A percentile compares a stretch with the other conserved stretches of the same genome.
phyloP scores from a whole-genome alignment of 2,329 filamentous ascomycete genomes.

The Paramyrothecium sp. region DNA sequence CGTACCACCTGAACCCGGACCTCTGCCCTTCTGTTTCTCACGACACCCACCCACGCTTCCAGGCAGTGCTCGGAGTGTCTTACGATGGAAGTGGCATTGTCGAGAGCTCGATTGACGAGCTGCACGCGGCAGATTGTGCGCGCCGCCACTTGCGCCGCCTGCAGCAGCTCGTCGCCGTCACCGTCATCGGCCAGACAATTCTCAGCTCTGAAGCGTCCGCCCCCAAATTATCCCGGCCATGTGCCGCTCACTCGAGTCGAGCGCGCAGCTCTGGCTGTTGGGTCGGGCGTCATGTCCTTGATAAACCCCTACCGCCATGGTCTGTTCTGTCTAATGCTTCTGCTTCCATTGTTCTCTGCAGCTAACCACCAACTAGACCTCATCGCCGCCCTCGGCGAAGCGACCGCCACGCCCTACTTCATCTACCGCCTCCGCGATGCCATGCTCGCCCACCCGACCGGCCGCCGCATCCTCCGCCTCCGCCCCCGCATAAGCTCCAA shows the following conservation, averaged over 20 bases:
- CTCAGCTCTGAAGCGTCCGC: constrained; percentile 81
- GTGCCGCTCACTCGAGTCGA: constrained; percentile 81
- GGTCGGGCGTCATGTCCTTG: constrained; percentile 61
- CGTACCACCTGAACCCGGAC: neutral
- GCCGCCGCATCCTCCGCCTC: constrained; percentile 86
- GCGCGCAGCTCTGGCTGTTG: constrained; percentile 67
- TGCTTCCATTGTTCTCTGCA: neutral
- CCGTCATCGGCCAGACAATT: constrained; percentile 44
- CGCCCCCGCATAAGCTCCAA: constrained; percentile 85
- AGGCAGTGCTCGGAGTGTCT: neutral
- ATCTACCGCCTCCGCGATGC: constrained; percentile 86
- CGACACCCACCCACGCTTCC: neutral
- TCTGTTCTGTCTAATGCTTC: constrained; percentile 28
- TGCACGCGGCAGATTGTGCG: constrained; percentile 14
- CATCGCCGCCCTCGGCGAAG: constrained; percentile 90
- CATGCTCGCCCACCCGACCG: constrained; percentile 83
- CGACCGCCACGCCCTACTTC: constrained; percentile 93
- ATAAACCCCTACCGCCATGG: constrained; percentile 79
- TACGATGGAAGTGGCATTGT: constrained; percentile 21
- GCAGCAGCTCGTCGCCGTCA: constrained; percentile 12
- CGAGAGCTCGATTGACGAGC: constrained; percentile 15
- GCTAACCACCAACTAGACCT: constrained; percentile 59
- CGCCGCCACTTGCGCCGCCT: constrained; percentile 16
- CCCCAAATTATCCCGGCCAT: constrained; percentile 88
- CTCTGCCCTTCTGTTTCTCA: neutral